Percentiles rank a stretch among this genome's conserved stretches.
phyloP scores from a whole-genome alignment of 73 alveolate genomes.

The Paramecium octaurelia region DNA sequence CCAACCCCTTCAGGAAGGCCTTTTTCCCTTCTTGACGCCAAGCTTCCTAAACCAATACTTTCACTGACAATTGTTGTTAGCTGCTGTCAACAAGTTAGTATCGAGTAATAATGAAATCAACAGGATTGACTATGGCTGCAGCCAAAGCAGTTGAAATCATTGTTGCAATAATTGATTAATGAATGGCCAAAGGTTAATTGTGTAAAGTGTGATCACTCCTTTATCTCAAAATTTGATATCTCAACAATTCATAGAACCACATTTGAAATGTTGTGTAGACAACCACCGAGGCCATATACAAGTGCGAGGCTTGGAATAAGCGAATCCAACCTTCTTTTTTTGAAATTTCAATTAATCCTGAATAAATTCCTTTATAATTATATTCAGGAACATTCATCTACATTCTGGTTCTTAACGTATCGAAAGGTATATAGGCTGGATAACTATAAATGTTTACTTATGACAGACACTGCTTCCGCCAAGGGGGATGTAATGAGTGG shows the following conservation, averaged over 20 bases:
- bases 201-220: not conserved
- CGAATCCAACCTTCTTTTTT: constrained; percentile 53
- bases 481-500: constrained; percentile 52
- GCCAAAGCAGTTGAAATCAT: constrained; percentile 22
- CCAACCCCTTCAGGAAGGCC: constrained; percentile 53
- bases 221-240: constrained; percentile 21
- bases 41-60: not conserved
- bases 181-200: constrained; percentile 11
- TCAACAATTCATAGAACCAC: constrained; percentile 58
- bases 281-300: constrained; percentile 37
- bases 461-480: constrained; percentile 46
- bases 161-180: constrained; percentile 41
- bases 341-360: constrained; percentile 22
- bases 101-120: constrained; percentile 56
- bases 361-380: constrained; percentile 34
- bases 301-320: constrained; percentile 44
- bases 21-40: constrained; percentile 36
- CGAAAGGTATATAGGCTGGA: constrained; percentile 55
- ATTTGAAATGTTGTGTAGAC: constrained; percentile 37
- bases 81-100: constrained; percentile 57
- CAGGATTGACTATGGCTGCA: constrained; percentile 50
- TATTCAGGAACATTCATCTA: constrained; percentile 52
- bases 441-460: not conserved
- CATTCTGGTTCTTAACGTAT: constrained; percentile 57
- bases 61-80: not conserved